A percentile compares a stretch with the other conserved stretches of the same genome.
phyloP scores from a whole-genome alignment of 2,329 filamentous ascomycete species.

The Canariomyces notabilis region DNA sequence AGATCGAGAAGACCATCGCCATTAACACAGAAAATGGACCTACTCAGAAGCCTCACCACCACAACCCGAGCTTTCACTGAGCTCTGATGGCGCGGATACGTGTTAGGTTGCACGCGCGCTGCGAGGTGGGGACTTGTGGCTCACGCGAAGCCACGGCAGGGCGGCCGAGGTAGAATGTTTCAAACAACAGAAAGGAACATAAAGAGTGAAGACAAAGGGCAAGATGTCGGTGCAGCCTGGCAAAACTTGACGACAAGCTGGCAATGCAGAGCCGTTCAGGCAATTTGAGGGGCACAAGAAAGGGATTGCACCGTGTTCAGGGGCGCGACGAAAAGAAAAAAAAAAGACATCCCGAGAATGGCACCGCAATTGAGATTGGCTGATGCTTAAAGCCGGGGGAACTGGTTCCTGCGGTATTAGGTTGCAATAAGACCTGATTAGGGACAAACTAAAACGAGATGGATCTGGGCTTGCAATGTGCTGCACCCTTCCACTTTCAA shows the following conservation, averaged over 20 bases:
- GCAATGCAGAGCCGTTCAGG: constrained; percentile 5
- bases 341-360: constrained; percentile 5
- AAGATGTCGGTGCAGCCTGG: not conserved
- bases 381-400: constrained; percentile 12
- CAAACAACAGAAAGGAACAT: constrained; percentile 12
- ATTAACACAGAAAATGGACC: not conserved
- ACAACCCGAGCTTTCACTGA: constrained; percentile 3
- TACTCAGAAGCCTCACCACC: constrained; percentile 3
- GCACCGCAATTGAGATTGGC: constrained; percentile 21
- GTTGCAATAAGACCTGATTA: constrained; percentile 13
- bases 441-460: constrained; percentile 16
- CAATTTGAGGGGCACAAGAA: constrained; percentile 12
- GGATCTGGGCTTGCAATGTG: constrained; percentile 5
- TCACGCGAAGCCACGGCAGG: constrained; percentile 14
- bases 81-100: not conserved
- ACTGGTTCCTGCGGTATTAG: not conserved
- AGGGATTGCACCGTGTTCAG: constrained; percentile 13
- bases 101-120: constrained; percentile 9
- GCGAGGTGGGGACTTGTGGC: constrained; percentile 21
- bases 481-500: constrained; percentile 7
- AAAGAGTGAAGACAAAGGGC: not conserved
- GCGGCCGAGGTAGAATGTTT: constrained; percentile 1
- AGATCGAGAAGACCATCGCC: not conserved
- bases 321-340: constrained; percentile 22
- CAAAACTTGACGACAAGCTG: not conserved